Base-by-base conservation (phyloP, 2,329 filamentous ascomycete species). In the Plenodomus biglobosus region DNA sequence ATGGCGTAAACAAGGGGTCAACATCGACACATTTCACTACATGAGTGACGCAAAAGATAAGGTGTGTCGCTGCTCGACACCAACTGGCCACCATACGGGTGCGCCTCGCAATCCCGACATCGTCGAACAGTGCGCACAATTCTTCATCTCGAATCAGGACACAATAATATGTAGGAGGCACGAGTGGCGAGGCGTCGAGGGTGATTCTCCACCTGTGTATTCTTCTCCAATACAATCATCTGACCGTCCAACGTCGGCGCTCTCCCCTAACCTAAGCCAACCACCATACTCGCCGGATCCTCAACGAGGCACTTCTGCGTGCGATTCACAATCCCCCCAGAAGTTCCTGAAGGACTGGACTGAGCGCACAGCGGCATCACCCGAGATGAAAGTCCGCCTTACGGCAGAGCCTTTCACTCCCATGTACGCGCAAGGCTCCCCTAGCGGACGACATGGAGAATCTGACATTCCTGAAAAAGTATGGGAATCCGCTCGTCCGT, bases 11-110 rank as follows among this genome's bases (percentile, higher is more conserved):
- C 17, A 51, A 3, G 47, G 38, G 7, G 44, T 58, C 3, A 20
- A 40, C 4, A 24, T 50, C 10, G 38, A 46, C 17, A 17, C 40
- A 2, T 55, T 63, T 13, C 60, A 63, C 19, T 63, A 61, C 27
- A 42, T 51, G 2, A 49, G 16, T 6, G 32, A 19, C 1, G 11
- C 45, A 1, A 61, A 60, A 30, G 19, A 40, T 8, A 10, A 47
- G 5, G 53, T 63, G 0, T 63, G 60, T 22, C 58, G 58, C 18
- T 63, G 60, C 27, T 24, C 27, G 5, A 21, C n/a, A 6, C 16
- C 37, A 2, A 15, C 37, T 6, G 42, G 48, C 8, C 42, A 47
- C 15, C 22, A n/a, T 4, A 34, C 32, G 15, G 38, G 44, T 11
- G n/a, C 6, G 3, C 48, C 56, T 4, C 44, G 41, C 1, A 51